These are phyloP conservation scores for Saturnispora besseyi DNA, from an alignment of 805 yeast genomes.

Conservation along the genomic window DNA sequence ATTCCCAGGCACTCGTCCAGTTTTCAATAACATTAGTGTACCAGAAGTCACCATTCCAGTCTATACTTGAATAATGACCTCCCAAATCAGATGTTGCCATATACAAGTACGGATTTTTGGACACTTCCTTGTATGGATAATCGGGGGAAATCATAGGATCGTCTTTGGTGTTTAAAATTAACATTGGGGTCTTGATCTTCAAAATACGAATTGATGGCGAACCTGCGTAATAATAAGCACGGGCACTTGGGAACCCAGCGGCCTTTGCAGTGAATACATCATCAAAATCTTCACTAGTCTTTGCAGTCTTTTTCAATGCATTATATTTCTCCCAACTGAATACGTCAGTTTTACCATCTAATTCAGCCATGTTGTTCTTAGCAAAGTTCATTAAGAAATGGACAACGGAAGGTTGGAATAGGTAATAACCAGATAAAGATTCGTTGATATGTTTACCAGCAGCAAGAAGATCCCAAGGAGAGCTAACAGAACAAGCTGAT, in stretches of 20 bases:
- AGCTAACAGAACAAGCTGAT: conserved; percentile 51
- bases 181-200: conserved; percentile 50
- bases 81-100: conserved; percentile 55
- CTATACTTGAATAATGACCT: conserved; percentile 56
- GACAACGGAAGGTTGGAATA: conserved; percentile 35
- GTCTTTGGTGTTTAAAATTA: conserved; percentile 53
- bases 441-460: conserved; percentile 37
- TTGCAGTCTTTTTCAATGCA: conserved; percentile 29
- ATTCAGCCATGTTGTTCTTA: conserved; percentile 34
- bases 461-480: conserved; percentile 67
- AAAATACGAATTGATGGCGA: conserved; percentile 50
- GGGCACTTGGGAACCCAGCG: conserved; percentile 54
- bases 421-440: conserved; percentile 31
- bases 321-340: conserved; percentile 22
- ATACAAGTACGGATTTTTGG: conserved; percentile 48
- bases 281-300: conserved; percentile 49
- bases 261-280: conserved; percentile 48
- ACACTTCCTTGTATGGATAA: conserved; percentile 43
- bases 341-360: conserved; percentile 25
- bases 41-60: conserved; percentile 40
- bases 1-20: conserved; percentile 32
- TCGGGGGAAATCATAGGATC: conserved; percentile 56
- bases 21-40: conserved; percentile 34
- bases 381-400: conserved; percentile 34
- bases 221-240: conserved; percentile 56